phyloP scores from a whole-genome alignment of 768 basidiomycete species.

The Podaxis sp. region DNA sequence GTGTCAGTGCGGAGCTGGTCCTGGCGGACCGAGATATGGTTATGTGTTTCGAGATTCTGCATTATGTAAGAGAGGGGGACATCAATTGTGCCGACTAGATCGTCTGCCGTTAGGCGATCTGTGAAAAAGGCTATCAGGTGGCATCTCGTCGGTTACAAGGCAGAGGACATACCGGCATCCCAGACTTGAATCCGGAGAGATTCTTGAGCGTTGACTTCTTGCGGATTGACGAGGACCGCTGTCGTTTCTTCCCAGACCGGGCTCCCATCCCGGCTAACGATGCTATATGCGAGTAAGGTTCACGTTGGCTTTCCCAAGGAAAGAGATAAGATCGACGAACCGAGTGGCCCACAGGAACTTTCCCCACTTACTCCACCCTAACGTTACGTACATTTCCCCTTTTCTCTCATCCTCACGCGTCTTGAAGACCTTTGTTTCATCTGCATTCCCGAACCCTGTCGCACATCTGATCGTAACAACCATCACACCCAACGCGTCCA shows the following conservation, averaged over 20 bases:
- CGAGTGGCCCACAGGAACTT: conserved; percentile 70
- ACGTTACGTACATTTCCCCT: conserved; percentile 58
- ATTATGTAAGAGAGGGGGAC: conserved; percentile 36
- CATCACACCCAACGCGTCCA: conserved; percentile 62
- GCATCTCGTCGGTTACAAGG: neutral
- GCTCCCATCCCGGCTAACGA: conserved; percentile 59
- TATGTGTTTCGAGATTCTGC: conserved; percentile 33
- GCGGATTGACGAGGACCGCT: conserved; percentile 56
- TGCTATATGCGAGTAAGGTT: conserved; percentile 29
- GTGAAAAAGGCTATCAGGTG: neutral
- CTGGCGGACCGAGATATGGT: conserved; percentile 42
- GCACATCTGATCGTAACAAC: conserved; percentile 65
- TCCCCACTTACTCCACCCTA: conserved; percentile 62
- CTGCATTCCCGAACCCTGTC: conserved; percentile 43
- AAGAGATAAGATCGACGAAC: conserved; percentile 19
- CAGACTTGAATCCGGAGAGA: conserved; percentile 62
- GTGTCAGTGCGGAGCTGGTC: conserved; percentile 39
- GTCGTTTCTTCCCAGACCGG: conserved; percentile 74
- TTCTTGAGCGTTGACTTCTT: conserved; percentile 69
- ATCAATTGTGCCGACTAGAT: conserved; percentile 48
- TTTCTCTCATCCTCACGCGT: conserved; percentile 22
- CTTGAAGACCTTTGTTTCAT: conserved; percentile 35
- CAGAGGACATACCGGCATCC: conserved; percentile 54
- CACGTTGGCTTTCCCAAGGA: neutral
- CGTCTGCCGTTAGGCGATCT: conserved; percentile 45